phyloP scores from a whole-genome alignment of 352 stramenopile genomes.

The Globisporangium uncinulatum region DNA sequence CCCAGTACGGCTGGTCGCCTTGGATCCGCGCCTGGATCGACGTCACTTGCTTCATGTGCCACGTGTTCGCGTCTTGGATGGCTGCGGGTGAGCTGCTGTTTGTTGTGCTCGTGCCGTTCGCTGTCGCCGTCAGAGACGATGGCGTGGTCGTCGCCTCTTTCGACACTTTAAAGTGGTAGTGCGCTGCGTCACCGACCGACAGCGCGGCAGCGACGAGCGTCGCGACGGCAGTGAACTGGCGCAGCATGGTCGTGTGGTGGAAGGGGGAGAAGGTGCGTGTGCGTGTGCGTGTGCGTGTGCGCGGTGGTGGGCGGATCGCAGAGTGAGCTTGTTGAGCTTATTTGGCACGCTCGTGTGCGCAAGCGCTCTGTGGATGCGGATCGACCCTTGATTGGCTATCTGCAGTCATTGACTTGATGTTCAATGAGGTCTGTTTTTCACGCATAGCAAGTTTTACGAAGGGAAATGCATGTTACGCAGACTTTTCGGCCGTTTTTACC shows the following conservation, averaged over 20 bases:
- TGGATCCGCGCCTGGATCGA: slow-evolving; percentile 63
- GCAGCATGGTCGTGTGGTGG: slow-evolving; percentile 9
- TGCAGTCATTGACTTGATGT: too few species aligned
- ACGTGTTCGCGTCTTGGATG: slow-evolving; percentile 28
- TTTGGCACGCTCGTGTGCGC: too few species aligned
- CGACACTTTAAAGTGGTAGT: slow-evolving; percentile 14
- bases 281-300: not conserved
- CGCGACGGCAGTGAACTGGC: slow-evolving; percentile 8
- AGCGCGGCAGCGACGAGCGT: slow-evolving; percentile 13
- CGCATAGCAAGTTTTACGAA: too few species aligned
- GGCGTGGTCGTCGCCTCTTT: slow-evolving; percentile 2
- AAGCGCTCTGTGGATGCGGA: too few species aligned
- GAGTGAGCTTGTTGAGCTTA: too few species aligned
- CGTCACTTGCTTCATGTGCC: slow-evolving; percentile 44
- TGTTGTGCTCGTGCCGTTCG: not conserved
- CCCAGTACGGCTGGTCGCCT: slow-evolving; percentile 52
- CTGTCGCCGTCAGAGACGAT: slow-evolving; percentile 5
- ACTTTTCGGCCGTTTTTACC: too few species aligned
- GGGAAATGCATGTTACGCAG: too few species aligned
- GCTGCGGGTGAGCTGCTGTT: too few species aligned
- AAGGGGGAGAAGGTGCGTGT: not conserved
- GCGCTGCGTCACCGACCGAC: slow-evolving; percentile 10
- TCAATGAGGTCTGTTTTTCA: too few species aligned
- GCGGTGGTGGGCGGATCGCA: not conserved
- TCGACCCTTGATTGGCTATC: too few species aligned